Base-by-base conservation (phyloP, 2,329 filamentous ascomycete genomes). In the Knoxdaviesia proteae region DNA sequence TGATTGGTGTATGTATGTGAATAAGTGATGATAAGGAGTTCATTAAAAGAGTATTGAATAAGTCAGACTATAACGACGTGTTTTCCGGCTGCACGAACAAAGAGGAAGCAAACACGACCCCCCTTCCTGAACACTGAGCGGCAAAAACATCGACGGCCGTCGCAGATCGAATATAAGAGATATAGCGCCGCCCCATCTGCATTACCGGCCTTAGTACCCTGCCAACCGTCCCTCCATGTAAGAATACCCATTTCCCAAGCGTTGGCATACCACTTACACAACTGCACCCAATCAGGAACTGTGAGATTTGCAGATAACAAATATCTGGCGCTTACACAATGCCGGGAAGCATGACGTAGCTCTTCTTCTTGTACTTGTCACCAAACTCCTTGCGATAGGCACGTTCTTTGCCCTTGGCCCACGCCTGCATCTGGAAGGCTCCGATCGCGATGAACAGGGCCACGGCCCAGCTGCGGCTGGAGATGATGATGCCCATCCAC, bases 301-400 rank as follows among this genome's bases (percentile, higher is more conserved):
- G 31, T 35, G 7, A 9, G 31, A 36, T 20, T 2, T 20, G 20
- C 20, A 20, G 20, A 20, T 20, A 20, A 20, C 20, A 20, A 20
- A 20, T 20, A 20, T 20, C 20, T 20, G 20, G 20, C 20, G 36
- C 42, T 62, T 63, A 90, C 56, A 79, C 69, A 41, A 93, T 62
- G 3, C 82, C 82, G 3, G 90, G 84, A 45, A 94, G 60, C 62
- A 94, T 80, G 46, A 74, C 76, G 55, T 69, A 88, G 54, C 74
- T 74, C 83, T 98, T 96, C 68, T 80, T 87, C 77, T 88, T 87
- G 65, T 98, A 98, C 62, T 79, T 82, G 57, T 87, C 81, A 36
- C 82, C 82, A 60, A 96, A 94, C 58, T 94, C 83, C 59, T 80
- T 80, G 53, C 90, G 76, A 58, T 94, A 90, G 44, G 83, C 76